Evolutionary conservation across 1,284 basidiomycete species (phyloP).

Genomic region (Cryptococcus neoformans): DNA sequence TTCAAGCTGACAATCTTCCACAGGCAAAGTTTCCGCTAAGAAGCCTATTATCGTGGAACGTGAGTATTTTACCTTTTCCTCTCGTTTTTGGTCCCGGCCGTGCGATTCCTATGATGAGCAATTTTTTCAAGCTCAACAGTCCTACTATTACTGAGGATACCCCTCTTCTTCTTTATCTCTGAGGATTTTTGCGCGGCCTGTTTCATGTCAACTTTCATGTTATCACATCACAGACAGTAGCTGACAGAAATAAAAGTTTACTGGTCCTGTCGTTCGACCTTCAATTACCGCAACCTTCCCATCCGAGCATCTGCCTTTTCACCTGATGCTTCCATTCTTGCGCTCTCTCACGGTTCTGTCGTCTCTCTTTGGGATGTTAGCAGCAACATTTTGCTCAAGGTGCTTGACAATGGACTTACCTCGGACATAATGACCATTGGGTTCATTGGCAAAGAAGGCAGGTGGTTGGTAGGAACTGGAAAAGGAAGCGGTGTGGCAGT

Average conservation of each 20-base stretch:
- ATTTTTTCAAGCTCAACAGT: conserved; percentile 52
- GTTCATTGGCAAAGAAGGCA: conserved; percentile 50
- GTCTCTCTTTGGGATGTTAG: conserved; percentile 75
- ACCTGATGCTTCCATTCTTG: conserved; percentile 79
- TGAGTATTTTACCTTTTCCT: conserved; percentile 24
- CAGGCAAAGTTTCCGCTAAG: conserved; percentile 37
- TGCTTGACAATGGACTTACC: conserved; percentile 58
- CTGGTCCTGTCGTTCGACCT: conserved; percentile 71
- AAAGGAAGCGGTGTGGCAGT: conserved; percentile 59
- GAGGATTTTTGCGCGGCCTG: conserved; percentile 23
- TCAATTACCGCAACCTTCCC: conserved; percentile 64
- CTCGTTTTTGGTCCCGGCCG: neutral
- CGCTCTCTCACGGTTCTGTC: conserved; percentile 65
- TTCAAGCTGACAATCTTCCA: conserved; percentile 11
- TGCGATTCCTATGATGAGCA: conserved; percentile 41
- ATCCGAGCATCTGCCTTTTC: conserved; percentile 74
- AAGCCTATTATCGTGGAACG: conserved; percentile 33
- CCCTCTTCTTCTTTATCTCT: conserved; percentile 47
- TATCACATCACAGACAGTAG: neutral
- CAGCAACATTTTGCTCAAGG: conserved; percentile 64
- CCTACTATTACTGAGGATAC: conserved; percentile 45
- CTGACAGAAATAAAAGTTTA: conserved; percentile 56
- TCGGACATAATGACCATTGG: conserved; percentile 32
- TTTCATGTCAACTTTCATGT: neutral
- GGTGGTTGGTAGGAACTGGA: conserved; percentile 56